Conservation (phyloP, 257 asterid genomes). For the Pogostemon cablin region DNA sequence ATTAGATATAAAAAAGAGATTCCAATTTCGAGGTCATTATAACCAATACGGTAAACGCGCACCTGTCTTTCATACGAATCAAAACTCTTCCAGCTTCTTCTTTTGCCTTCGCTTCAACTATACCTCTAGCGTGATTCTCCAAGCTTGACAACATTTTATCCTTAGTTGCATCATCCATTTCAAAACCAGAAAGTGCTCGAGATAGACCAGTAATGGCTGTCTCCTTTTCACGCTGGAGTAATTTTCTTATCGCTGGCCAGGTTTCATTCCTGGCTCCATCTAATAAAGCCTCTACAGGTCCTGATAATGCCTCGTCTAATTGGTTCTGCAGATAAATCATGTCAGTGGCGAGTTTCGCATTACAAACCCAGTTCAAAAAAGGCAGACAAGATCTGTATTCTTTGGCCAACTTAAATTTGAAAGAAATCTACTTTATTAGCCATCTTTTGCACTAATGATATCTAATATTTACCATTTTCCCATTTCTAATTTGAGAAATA, state of each 20-base stretch:
- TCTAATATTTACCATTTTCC: background rate
- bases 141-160: constrained; percentile 64
- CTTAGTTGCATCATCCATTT: constrained; percentile 69
- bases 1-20: constrained; percentile 14
- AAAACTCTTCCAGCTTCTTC: constrained; percentile 96
- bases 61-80: constrained; percentile 97
- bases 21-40: constrained; percentile 25
- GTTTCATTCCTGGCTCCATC: constrained; percentile 90
- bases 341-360: constrained; percentile 27
- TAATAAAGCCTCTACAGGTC: constrained; percentile 86
- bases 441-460: constrained; percentile 23
- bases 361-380: constrained; percentile 13
- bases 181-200: constrained; percentile 78
- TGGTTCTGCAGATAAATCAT: constrained; percentile 59
- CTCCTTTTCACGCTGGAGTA: constrained; percentile 67
- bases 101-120: constrained; percentile 86
- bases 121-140: constrained; percentile 74
- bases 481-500: constrained; percentile 2
- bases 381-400: background rate
- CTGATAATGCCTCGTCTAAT: constrained; percentile 75
- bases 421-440: constrained; percentile 19
- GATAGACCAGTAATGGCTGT: constrained; percentile 64
- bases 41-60: constrained; percentile 3
- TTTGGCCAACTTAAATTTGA: background rate
- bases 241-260: constrained; percentile 90